Conservation (phyloP, 2,329 filamentous ascomycete species). For the Immersiporthe knoxdaviesiana region DNA sequence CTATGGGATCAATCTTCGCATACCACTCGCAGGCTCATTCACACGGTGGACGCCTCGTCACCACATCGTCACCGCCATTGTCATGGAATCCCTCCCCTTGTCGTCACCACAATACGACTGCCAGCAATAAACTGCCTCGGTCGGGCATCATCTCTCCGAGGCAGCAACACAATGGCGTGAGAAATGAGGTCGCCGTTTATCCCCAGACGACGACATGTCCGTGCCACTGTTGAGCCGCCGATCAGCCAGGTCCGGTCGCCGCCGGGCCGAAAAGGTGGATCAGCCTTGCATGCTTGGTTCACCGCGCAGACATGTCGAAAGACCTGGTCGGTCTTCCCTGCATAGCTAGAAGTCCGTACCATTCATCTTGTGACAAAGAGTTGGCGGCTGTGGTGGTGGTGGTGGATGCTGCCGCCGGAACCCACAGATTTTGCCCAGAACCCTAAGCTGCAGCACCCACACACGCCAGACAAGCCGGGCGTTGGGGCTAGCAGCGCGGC, state of each 20-base stretch:
- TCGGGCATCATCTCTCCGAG: too few relatives aligned
- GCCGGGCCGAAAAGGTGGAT: slow-evolving; percentile 4
- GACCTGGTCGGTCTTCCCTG: neutral
- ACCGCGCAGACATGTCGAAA: neutral
- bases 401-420: neutral
- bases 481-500: neutral
- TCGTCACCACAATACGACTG: neutral
- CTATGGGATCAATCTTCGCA: neutral
- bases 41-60: neutral
- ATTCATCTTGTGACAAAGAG: neutral
- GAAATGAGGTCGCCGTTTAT: neutral
- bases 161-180: too few relatives aligned
- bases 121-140: neutral
- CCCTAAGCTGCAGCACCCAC: neutral
- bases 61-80: neutral
- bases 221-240: neutral
- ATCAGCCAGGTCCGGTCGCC: neutral
- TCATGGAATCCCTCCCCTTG: neutral
- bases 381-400: neutral
- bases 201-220: neutral
- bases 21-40: neutral
- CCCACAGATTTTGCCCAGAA: neutral
- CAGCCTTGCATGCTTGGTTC: slow-evolving; percentile 1
- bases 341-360: neutral
- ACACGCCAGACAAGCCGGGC: neutral